These are phyloP conservation scores for Peribolospora baueri DNA, from an alignment of 768 basidiomycete genomes.

Conservation along the genomic window DNA sequence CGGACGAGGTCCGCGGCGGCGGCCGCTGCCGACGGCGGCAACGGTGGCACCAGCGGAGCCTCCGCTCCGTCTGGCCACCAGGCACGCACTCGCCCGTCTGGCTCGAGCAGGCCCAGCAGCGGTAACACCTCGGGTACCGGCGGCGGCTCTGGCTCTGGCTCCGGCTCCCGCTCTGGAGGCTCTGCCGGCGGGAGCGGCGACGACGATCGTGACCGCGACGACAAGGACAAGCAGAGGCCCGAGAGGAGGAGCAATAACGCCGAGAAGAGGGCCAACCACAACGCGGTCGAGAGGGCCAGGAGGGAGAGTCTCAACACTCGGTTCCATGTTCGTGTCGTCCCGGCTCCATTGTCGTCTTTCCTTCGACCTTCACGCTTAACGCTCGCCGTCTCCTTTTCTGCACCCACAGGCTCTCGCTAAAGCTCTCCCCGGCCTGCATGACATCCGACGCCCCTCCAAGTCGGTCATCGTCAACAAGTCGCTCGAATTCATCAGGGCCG, in stretches of 20 bases:
- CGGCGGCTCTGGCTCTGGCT: too few species aligned
- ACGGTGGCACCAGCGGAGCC: too few species aligned
- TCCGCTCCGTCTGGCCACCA: too few species aligned
- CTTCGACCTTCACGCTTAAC: not conserved
- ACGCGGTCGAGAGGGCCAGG: slow-evolving; percentile 82
- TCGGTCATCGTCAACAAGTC: slow-evolving; percentile 89
- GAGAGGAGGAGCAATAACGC: slow-evolving; percentile 31
- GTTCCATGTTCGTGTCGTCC: slow-evolving; percentile 36
- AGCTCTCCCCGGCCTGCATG: slow-evolving; percentile 67
- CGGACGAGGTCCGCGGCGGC: too few species aligned
- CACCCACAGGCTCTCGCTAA: slow-evolving; percentile 53
- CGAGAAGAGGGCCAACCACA: slow-evolving; percentile 85
- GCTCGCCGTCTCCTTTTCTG: not conserved
- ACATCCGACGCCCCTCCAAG: slow-evolving; percentile 83
- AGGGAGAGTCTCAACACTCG: slow-evolving; percentile 79
- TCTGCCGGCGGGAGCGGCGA: not conserved
- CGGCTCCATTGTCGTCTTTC: slow-evolving; percentile 8
- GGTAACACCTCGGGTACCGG: too few species aligned
- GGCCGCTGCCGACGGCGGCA: too few species aligned
- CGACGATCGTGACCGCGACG: not conserved
- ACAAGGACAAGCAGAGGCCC: not conserved
- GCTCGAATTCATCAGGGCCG: slow-evolving; percentile 47
- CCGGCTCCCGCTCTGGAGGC: too few species aligned
- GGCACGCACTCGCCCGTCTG: too few species aligned
- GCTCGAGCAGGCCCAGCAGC: too few species aligned